Evolutionary conservation across 2,329 filamentous ascomycete genomes (phyloP).

Genomic region (Penicillium sp.): DNA sequence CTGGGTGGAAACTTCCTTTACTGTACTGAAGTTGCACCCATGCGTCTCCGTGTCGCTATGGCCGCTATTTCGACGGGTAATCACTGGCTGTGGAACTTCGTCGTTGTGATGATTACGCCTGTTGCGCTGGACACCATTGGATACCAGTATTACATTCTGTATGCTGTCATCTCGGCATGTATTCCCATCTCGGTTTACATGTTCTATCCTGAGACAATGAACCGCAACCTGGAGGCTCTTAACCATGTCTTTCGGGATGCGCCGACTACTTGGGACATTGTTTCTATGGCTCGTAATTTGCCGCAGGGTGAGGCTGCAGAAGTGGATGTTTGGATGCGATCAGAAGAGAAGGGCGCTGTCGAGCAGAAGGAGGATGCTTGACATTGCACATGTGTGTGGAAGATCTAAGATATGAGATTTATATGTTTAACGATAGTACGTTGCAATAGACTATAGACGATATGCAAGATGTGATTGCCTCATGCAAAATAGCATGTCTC

Average conservation of each 20-base stretch:
- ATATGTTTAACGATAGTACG: background rate
- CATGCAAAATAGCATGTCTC: too few species aligned
- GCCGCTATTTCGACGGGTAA: conserved; percentile 23
- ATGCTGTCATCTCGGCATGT: conserved; percentile 20
- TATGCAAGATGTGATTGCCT: background rate
- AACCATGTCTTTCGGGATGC: conserved; percentile 27
- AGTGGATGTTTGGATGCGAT: conserved; percentile 18
- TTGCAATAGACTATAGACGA: background rate
- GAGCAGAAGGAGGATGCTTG: conserved; percentile 21
- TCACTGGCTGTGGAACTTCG: conserved; percentile 27
- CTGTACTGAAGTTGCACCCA: conserved; percentile 24
- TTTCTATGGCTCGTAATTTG: conserved; percentile 23
- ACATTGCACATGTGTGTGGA: background rate
- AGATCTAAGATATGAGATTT: background rate
- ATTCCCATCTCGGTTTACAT: conserved; percentile 21
- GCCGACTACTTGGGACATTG: conserved; percentile 22
- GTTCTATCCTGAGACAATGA: conserved; percentile 28
- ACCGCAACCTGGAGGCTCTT: conserved; percentile 25
- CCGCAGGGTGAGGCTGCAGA: conserved; percentile 23
- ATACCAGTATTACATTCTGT: conserved; percentile 24
- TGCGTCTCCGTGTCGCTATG: conserved; percentile 26
- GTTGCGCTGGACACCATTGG: conserved; percentile 24
- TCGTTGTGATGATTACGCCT: conserved; percentile 25
- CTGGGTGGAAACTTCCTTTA: conserved; percentile 26
- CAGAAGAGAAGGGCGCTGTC: conserved; percentile 18